Evolutionary conservation across 2,329 filamentous ascomycete species (phyloP).

Genomic region (Cordyceps farinosa): DNA sequence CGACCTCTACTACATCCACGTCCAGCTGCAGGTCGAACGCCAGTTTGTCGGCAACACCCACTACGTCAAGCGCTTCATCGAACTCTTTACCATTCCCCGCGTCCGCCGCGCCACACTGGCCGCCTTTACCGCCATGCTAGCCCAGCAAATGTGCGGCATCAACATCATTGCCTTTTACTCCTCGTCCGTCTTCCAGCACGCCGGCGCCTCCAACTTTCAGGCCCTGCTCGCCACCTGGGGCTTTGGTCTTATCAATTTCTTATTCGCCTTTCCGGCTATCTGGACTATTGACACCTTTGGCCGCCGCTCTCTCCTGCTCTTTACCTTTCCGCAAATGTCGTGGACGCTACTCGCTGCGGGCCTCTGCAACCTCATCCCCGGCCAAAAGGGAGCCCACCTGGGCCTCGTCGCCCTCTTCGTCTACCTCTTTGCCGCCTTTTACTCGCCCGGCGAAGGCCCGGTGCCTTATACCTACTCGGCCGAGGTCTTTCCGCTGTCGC

Average conservation of each 20-base stretch:
- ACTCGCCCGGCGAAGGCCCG: slow-evolving; percentile 56
- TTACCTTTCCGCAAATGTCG: slow-evolving; percentile 42
- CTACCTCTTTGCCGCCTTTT: slow-evolving; percentile 52
- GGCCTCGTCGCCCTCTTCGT: slow-evolving; percentile 54
- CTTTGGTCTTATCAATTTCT: slow-evolving; percentile 55
- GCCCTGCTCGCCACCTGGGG: slow-evolving; percentile 59
- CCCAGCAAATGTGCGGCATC: slow-evolving; percentile 67
- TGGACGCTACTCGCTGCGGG: slow-evolving; percentile 40
- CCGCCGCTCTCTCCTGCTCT: slow-evolving; percentile 46
- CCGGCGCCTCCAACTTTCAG: slow-evolving; percentile 51
- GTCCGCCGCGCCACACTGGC: slow-evolving; percentile 70
- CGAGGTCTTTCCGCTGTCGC: slow-evolving; percentile 67
- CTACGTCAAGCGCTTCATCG: slow-evolving; percentile 59
- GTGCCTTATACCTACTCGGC: slow-evolving; percentile 67
- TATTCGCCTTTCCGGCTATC: slow-evolving; percentile 56
- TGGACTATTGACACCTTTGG: slow-evolving; percentile 59
- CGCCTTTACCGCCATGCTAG: slow-evolving; percentile 76
- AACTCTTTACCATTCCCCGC: slow-evolving; percentile 67
- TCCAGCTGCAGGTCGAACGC: slow-evolving; percentile 59
- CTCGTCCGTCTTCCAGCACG: slow-evolving; percentile 56
- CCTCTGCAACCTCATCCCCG: slow-evolving; percentile 51
- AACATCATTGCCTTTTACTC: slow-evolving; percentile 78
- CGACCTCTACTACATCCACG: slow-evolving; percentile 62
- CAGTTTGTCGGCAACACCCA: slow-evolving; percentile 48
- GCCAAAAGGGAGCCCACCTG: slow-evolving; percentile 30